phyloP scores from a whole-genome alignment of 202 grass and related monocot species.

The Panicum hallii region DNA sequence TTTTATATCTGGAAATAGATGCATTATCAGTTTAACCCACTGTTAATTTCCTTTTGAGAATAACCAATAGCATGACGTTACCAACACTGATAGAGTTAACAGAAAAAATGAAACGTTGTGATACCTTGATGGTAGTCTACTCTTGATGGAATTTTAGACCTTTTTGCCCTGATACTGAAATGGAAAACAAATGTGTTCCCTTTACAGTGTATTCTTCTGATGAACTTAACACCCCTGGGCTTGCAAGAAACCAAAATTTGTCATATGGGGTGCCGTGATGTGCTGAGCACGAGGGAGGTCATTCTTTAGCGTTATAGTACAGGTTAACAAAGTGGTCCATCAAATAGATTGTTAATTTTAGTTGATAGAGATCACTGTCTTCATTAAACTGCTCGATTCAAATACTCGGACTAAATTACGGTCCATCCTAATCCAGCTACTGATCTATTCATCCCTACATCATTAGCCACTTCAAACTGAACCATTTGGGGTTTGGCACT shows the following conservation, averaged over 20 bases:
- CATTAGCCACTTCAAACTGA: conserved; percentile 51
- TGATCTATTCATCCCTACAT: conserved; percentile 44
- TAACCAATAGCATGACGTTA: neutral
- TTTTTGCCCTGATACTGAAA: neutral
- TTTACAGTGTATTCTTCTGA: conserved; percentile 8
- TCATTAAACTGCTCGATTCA: conserved; percentile 49
- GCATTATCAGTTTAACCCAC: neutral
- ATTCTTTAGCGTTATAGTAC: conserved; percentile 47
- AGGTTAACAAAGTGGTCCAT: conserved; percentile 43
- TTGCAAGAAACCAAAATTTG: neutral
- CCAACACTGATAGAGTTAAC: neutral
- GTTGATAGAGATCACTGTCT: conserved; percentile 54
- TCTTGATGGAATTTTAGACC: neutral
- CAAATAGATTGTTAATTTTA: conserved; percentile 38
- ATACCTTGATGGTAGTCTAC: neutral
- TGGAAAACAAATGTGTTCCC: neutral
- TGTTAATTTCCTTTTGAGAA: conserved; percentile 12
- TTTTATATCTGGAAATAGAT: neutral
- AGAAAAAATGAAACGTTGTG: conserved; percentile 20
- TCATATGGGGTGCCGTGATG: neutral
- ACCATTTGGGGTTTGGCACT: conserved; percentile 65
- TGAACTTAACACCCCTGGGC: neutral
- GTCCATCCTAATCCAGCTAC: conserved; percentile 39
- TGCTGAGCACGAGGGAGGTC: conserved; percentile 25
- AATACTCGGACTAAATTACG: conserved; percentile 46